These are phyloP conservation scores for Aspergillus neoniger DNA, from an alignment of 2,329 filamentous ascomycete genomes.

Conservation along the genomic window DNA sequence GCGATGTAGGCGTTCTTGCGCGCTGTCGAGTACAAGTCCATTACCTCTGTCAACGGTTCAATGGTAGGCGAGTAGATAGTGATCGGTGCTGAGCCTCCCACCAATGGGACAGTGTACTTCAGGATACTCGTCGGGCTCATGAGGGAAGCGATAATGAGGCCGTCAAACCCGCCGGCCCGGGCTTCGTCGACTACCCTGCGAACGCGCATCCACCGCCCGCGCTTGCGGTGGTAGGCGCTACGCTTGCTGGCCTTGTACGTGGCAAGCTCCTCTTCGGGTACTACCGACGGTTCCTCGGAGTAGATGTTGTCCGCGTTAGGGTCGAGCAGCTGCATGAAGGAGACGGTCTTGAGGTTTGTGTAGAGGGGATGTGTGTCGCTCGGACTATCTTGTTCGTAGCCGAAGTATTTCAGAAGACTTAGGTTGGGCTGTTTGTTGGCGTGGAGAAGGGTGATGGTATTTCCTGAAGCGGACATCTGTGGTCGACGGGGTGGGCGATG, in stretches of 20 bases:
- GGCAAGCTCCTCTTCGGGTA: conserved; percentile 63
- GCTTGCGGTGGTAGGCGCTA: conserved; percentile 85
- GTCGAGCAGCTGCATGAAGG: conserved; percentile 86
- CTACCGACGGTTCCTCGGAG: conserved; percentile 61
- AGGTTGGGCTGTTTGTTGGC: conserved; percentile 80
- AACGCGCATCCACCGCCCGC: conserved; percentile 74
- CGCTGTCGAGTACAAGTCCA: conserved; percentile 81
- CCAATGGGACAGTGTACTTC: conserved; percentile 72
- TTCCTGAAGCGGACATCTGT: conserved; percentile 52
- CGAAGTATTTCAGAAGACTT: conserved; percentile 83
- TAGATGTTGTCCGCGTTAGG: conserved; percentile 77
- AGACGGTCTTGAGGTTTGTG: conserved; percentile 77
- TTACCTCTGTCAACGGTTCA: conserved; percentile 74
- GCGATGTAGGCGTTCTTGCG: conserved; percentile 71
- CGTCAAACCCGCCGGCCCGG: conserved; percentile 75
- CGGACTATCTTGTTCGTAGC: conserved; percentile 70
- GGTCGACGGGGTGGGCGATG: conserved; percentile 21
- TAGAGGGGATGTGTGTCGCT: conserved; percentile 73
- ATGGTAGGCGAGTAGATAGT: conserved; percentile 81
- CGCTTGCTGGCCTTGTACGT: conserved; percentile 79
- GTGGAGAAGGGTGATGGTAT: conserved; percentile 62
- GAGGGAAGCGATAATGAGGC: conserved; percentile 75
- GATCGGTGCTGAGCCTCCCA: conserved; percentile 79
- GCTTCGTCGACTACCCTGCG: conserved; percentile 73
- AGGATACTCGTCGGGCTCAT: conserved; percentile 81